Evolutionary conservation across 2,329 filamentous ascomycete species (phyloP), one percentile per base, ranked within the genome.

Genomic region (Magnaporthales sp.): DNA sequence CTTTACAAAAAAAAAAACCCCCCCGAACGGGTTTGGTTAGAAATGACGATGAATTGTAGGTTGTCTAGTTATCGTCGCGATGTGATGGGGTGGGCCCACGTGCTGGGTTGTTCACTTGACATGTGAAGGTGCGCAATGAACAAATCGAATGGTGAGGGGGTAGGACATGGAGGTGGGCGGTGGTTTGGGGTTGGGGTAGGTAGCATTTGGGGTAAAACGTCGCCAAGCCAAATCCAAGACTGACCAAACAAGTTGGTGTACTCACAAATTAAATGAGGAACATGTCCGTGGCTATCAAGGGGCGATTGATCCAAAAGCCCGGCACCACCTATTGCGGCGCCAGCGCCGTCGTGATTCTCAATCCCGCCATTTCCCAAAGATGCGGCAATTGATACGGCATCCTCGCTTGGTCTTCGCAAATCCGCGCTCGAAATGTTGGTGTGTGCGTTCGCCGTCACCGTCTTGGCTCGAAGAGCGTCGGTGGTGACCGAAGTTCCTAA

Each of bases 231-330:
- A 27, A 26, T 13, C 54, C 54, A 58, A 58, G 54, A 58, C 54
- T 22, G 19, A 31, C 62, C 22, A 32, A 63, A 32, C 31, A 63
- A 63, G 29, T 24, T 24, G 10, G 22, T 24, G 22, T 24, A 79
- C 81, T 80, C 79, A 84, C 81, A 81, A 70, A 81, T 76, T 72
- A 81, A 76, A 73, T 81, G 80, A 70, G 81, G 78, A 67, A 80
- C 77, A 70, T 83, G 81, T 72, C 76, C 77, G 58, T 83, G 79
- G 62, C 63, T n/a, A 27, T 66, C 64, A 29, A 66, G n/a, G n/a
- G 54, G 22, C 51, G 69, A 68, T 30, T 67, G 62, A 54, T 70
- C 66, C 67, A 70, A 38, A 65, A 68, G 51, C 22, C 31, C 58
- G 30, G 61, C 66, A 61, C 31, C 58, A 15, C 60, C 61, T 51